phyloP scores from a whole-genome alignment of 164 flowering plant species.

The Brasenia schreberi region DNA sequence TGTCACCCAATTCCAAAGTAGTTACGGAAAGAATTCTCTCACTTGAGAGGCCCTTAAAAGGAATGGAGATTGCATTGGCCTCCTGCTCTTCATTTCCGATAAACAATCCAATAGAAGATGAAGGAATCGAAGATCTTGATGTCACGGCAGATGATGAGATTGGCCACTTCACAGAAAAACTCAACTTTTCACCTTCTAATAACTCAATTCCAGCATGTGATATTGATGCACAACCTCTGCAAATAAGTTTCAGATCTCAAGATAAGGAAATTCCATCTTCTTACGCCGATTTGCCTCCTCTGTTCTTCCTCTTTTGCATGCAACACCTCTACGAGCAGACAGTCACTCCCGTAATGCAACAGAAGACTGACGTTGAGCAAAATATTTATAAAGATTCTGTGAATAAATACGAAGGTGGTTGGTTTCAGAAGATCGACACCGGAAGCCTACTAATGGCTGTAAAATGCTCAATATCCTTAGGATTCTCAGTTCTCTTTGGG shows the following conservation, averaged over 20 bases:
- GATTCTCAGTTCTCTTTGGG: slow-evolving; percentile 62
- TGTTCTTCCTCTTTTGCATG: slow-evolving; percentile 71
- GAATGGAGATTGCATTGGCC: slow-evolving; percentile 58
- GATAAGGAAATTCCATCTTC: not conserved
- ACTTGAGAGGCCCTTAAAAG: slow-evolving; percentile 39
- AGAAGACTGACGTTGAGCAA: not conserved
- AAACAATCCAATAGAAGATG: slow-evolving; percentile 6
- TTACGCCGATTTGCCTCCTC: slow-evolving; percentile 34
- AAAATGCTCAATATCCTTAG: slow-evolving; percentile 59
- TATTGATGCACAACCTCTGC: not conserved
- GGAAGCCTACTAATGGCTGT: slow-evolving; percentile 43
- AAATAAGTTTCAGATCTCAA: not conserved
- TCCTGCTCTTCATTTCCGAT: slow-evolving; percentile 23
- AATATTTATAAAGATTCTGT: not conserved
- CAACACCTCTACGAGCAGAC: slow-evolving; percentile 30
- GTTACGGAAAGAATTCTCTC: slow-evolving; percentile 34
- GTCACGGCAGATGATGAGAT: slow-evolving; percentile 18
- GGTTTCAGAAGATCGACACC: slow-evolving; percentile 7
- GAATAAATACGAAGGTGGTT: not conserved
- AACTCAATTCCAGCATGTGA: not conserved
- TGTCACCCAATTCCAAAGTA: slow-evolving; percentile 12
- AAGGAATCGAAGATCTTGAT: slow-evolving; percentile 22
- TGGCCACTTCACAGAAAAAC: not conserved
- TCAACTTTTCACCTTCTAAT: not conserved
- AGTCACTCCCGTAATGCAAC: slow-evolving; percentile 1